phyloP scores from a whole-genome alignment of 2,329 filamentous ascomycete species.

The Trichoderma arundinaceum region DNA sequence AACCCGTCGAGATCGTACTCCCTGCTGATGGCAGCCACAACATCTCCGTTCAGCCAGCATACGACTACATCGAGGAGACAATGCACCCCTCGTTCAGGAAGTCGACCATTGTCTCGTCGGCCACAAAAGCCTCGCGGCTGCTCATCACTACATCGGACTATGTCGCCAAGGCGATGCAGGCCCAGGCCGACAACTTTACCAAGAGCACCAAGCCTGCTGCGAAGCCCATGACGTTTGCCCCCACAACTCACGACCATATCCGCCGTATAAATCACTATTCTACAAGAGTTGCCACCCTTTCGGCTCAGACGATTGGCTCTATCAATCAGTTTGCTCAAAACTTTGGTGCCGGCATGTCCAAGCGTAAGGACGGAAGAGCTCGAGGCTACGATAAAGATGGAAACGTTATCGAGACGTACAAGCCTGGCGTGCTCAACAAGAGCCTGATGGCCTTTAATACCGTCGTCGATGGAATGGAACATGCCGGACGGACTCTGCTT shows the following conservation, averaged over 20 bases:
- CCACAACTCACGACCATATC: constrained; percentile 81
- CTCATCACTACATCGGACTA: constrained; percentile 87
- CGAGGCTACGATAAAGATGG: constrained; percentile 74
- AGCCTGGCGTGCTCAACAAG: constrained; percentile 93
- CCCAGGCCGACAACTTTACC: constrained; percentile 79
- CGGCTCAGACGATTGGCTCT: constrained; percentile 84
- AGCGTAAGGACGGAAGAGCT: constrained; percentile 56
- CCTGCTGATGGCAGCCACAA: constrained; percentile 69
- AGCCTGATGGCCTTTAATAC: constrained; percentile 96
- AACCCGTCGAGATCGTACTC: constrained; percentile 80
- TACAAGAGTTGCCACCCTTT: constrained; percentile 75
- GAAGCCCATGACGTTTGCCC: constrained; percentile 86
- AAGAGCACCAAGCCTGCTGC: constrained; percentile 76
- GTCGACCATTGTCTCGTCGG: constrained; percentile 84
- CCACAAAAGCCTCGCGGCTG: constrained; percentile 84
- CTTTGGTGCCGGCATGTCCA: constrained; percentile 73
- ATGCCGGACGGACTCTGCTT: constrained; percentile 80
- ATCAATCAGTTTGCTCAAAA: constrained; percentile 88
- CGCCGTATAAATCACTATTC: constrained; percentile 91
- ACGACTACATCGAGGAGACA: constrained; percentile 77
- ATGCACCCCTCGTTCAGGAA: constrained; percentile 91
- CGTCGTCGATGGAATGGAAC: constrained; percentile 89
- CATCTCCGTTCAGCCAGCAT: constrained; percentile 69
- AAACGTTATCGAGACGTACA: constrained; percentile 68
- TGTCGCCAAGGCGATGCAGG: constrained; percentile 77